phyloP scores from a whole-genome alignment of 2,329 filamentous ascomycete genomes.

The Penicillium psychrosexuale region DNA sequence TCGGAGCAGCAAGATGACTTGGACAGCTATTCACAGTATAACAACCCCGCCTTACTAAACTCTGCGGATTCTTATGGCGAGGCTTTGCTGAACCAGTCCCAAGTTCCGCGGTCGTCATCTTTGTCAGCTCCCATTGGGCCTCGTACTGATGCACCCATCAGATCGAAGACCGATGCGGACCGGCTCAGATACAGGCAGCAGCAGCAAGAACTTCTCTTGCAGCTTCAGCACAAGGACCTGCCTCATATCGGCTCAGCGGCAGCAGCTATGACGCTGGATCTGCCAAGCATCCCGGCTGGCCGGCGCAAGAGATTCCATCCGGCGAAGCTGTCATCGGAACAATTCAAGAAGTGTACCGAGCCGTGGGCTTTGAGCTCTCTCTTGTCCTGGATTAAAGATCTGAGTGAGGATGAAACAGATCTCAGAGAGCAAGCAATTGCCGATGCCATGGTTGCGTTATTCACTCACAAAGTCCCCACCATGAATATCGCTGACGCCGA shows the following conservation, averaged over 20 bases:
- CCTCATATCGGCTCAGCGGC: slow-evolving; percentile 52
- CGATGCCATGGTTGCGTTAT: slow-evolving; percentile 82
- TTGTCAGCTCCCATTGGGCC: slow-evolving; percentile 77
- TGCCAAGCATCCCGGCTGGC: slow-evolving; percentile 76
- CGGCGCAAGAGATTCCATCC: slow-evolving; percentile 82
- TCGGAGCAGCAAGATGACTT: slow-evolving; percentile 43
- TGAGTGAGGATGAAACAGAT: slow-evolving; percentile 89
- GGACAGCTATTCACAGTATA: slow-evolving; percentile 37
- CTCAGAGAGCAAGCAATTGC: slow-evolving; percentile 79
- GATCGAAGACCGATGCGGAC: slow-evolving; percentile 92
- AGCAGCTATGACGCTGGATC: slow-evolving; percentile 65
- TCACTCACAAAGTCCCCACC: slow-evolving; percentile 91
- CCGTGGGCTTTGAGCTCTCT: slow-evolving; percentile 94
- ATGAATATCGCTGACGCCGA: slow-evolving; percentile 99
- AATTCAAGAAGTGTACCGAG: slow-evolving; percentile 80
- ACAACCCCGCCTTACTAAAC: slow-evolving; percentile 35
- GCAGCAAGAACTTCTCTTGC: slow-evolving; percentile 52
- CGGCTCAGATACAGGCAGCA: slow-evolving; percentile 53
- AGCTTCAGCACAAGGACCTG: slow-evolving; percentile 46
- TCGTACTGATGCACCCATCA: slow-evolving; percentile 72
- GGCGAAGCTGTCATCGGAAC: slow-evolving; percentile 72
- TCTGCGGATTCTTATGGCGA: slow-evolving; percentile 54
- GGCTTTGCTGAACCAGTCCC: slow-evolving; percentile 43
- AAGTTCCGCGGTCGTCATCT: slow-evolving; percentile 72
- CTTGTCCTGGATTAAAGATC: slow-evolving; percentile 77